Evolutionary conservation across 2,329 filamentous ascomycete species (phyloP).

Genomic region (Tolypocladium nubicola): DNA sequence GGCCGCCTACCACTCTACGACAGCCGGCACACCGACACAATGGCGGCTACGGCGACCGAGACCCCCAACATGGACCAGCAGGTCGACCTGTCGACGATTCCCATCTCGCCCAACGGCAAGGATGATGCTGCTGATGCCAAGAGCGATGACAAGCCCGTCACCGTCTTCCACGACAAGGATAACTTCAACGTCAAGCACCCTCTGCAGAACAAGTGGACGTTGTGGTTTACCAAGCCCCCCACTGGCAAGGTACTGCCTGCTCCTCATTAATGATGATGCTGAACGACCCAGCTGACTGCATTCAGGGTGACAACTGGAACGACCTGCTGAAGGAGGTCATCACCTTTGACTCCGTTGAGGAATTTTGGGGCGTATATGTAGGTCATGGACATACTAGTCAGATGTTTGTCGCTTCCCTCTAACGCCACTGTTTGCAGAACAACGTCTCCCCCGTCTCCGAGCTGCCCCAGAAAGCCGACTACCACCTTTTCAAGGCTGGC

Average conservation of each 20-base stretch:
- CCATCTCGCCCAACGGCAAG: slow-evolving; percentile 52
- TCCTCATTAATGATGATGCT: neutral
- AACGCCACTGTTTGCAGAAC: slow-evolving; percentile 52
- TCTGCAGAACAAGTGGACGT: slow-evolving; percentile 92
- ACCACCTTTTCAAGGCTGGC: slow-evolving; percentile 97
- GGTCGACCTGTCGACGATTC: slow-evolving; percentile 58
- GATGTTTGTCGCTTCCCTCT: slow-evolving; percentile 1
- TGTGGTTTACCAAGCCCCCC: slow-evolving; percentile 98
- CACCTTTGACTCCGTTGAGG: slow-evolving; percentile 95
- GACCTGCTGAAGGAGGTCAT: slow-evolving; percentile 97
- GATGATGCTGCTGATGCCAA: slow-evolving; percentile 38
- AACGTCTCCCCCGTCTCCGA: slow-evolving; percentile 96
- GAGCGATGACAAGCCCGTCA: slow-evolving; percentile 57
- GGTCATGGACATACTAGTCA: slow-evolving; percentile 25
- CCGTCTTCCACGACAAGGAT: slow-evolving; percentile 94
- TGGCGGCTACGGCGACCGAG: slow-evolving; percentile 24
- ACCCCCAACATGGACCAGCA: slow-evolving; percentile 35
- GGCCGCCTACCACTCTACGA: neutral
- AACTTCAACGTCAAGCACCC: slow-evolving; percentile 99
- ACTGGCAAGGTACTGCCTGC: slow-evolving; percentile 68
- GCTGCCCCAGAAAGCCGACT: slow-evolving; percentile 94
- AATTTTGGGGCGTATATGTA: slow-evolving; percentile 99
- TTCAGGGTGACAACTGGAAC: slow-evolving; percentile 93
- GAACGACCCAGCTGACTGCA: neutral
- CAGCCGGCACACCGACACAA: slow-evolving; percentile 10